Evolutionary conservation across 495 filamentous ascomycete species (phyloP), one percentile per base, ranked within the genome.

Genomic region (Cryomyces antarcticus): DNA sequence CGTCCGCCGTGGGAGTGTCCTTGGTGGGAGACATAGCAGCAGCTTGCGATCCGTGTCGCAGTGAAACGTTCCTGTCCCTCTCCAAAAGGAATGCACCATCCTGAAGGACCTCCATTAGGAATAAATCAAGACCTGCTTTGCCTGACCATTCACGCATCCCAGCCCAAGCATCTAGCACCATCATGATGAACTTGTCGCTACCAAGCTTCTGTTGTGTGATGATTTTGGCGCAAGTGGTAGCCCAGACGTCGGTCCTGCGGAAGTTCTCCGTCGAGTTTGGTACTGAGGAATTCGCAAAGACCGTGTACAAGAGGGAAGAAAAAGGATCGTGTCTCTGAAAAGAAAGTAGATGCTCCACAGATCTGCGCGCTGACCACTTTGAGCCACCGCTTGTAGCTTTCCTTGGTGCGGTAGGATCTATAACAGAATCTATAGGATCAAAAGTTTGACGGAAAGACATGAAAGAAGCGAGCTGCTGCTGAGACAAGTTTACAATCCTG

Each of bases 61-160:
- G 44, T 49, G 65, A 46, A 56, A 61, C 53, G 62, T 84, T 77
- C 62, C 81, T 71, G 56, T 77, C 68, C 52, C 71, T 68, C 48
- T 94, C 84, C 57, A 94, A 66, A 43, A 97, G 62, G 55, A 94
- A 95, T 28, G 82, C 76, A 46, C 89, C 89, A 53, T 87, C 81
- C 60, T 93, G 82, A 13, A 97, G 71, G 45, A 88, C 79, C 54
- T 84, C 77, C 82, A 92, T 88, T 5, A 97, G 72, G 54, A 85
- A 94, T 53, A 82, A 77, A 63, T 94, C 87, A 66, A 97, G 77
- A 50, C 82, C 86, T 48, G 76, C 73, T 47, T 77, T 82, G 43
- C 82, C 80, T 45, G 80, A 78, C 89, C 89, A 96, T 54, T 84
- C 78, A 54, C 81, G 75, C 65, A 83, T 80, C 31, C 74, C 71